Base-by-base conservation (phyloP, 1,139 yeast species). In the Torulaspora pretoriensis region DNA sequence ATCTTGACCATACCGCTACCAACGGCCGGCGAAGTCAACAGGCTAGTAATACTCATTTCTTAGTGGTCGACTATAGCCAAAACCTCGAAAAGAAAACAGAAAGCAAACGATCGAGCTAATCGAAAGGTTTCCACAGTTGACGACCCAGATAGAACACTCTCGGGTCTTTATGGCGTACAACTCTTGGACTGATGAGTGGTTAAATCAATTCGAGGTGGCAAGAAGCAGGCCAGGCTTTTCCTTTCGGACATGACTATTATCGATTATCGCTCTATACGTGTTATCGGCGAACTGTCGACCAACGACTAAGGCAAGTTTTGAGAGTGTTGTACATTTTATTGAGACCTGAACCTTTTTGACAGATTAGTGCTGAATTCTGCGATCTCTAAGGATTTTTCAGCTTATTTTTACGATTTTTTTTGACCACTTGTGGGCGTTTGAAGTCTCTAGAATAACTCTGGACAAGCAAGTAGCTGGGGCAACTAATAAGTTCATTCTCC, bases 1-100 rank as follows among this genome's bases (percentile, higher is more conserved):
- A 31, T 38, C 19, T 36, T 28, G 16, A 34, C 35, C 23, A 36
- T 39, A 32, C 46, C 46, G 32, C 38, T 24, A 31, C 40, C 42
- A 19, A 43, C 38, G 25, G 40, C 47, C 23, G 49, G 23, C 10
- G 49, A 45, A 27, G 40, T 36, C 33, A 46, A 28, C 16, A 46
- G 36, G 32, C 43, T 42, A 24, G 42, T 22, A 34, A 46, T 33
- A 38, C 43, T 43, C 49, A 46, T 46, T 34, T 23, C 43, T 29
- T 14, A 14, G 35, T 22, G 19, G 27, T 17, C 29, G 17, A 22
- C 9, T 27, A 37, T 28, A 9, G 33, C 38, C 19, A 38, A 12
- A 23, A 34, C 35, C n/a, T 26, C 25, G 8, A 35, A 29, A 33
- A 30, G 22, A 13, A 30, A 37, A 10, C 24, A 35, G 22, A 28